These are phyloP conservation scores for Cantharellus anzutake DNA, from an alignment of 768 basidiomycete species.

Conservation along the genomic window DNA sequence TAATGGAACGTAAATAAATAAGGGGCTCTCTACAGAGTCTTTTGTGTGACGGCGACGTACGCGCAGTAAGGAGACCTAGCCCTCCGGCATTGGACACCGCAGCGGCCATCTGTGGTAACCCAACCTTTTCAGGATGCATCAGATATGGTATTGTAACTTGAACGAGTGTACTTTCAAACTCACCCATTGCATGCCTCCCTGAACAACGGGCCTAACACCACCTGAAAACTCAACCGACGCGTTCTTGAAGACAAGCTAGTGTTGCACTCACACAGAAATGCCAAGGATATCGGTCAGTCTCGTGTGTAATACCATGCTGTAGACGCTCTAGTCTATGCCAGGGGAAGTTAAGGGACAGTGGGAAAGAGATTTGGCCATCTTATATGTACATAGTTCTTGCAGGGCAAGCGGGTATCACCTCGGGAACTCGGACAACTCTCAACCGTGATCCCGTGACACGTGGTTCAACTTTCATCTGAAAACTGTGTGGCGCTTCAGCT, in stretches of 20 bases:
- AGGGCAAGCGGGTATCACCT: not conserved
- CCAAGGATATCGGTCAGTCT: conserved; percentile 13
- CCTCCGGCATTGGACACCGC: conserved; percentile 75
- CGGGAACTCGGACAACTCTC: too few species aligned
- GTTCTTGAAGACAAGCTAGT: not conserved
- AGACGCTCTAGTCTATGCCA: conserved; percentile 9
- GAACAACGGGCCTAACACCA: conserved; percentile 38
- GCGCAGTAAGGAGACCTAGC: conserved; percentile 29
- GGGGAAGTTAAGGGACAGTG: not conserved
- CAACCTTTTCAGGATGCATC: conserved; percentile 33
- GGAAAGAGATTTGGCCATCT: not conserved
- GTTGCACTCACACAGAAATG: conserved; percentile 10
- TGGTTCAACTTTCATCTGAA: too few species aligned
- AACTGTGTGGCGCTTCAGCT: too few species aligned
- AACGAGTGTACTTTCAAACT: conserved; percentile 6
- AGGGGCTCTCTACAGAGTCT: too few species aligned
- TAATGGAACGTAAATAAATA: too few species aligned
- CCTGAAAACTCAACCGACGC: not conserved
- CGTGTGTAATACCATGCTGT: not conserved
- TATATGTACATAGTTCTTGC: not conserved
- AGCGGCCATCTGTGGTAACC: conserved; percentile 49
- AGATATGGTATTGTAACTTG: too few species aligned
- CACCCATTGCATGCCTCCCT: conserved; percentile 86
- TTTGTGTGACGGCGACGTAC: not conserved
- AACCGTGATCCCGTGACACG: too few species aligned